Evolutionary conservation across 257 asterid genomes (phyloP).

Genomic region (Solanum dulcamara): DNA sequence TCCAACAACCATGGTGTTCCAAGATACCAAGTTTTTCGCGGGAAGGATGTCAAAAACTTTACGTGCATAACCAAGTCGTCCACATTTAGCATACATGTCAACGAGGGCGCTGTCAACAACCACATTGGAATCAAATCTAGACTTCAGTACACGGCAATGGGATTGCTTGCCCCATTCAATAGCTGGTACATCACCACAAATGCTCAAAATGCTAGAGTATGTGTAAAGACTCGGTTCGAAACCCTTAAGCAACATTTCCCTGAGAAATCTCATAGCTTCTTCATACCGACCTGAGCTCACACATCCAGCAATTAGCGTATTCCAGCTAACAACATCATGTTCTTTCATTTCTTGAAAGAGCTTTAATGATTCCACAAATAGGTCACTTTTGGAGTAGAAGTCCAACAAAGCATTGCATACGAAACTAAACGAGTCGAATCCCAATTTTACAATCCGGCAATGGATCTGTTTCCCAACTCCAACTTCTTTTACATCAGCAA

Average conservation of each 20-base stretch:
- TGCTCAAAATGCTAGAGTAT: constrained; percentile 52
- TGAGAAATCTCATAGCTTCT: constrained; percentile 28
- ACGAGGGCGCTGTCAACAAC: constrained; percentile 65
- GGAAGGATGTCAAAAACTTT: constrained; percentile 49
- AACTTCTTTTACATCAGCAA: constrained; percentile 28
- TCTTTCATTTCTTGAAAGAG: constrained; percentile 32
- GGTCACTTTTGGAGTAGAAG: constrained; percentile 39
- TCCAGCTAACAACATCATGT: constrained; percentile 62
- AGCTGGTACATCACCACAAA: constrained; percentile 69
- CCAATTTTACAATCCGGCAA: constrained; percentile 37
- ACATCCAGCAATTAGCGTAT: constrained; percentile 52
- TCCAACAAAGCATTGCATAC: constrained; percentile 49
- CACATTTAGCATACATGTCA: constrained; percentile 81
- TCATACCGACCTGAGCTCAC: constrained; percentile 18
- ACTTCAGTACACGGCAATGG: constrained; percentile 48
- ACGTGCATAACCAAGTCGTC: constrained; percentile 40
- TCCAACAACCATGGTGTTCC: constrained; percentile 74
- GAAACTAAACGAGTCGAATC: constrained; percentile 39
- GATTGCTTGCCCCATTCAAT: constrained; percentile 74
- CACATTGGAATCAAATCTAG: constrained; percentile 45
- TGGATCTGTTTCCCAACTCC: constrained; percentile 52
- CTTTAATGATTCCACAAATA: constrained; percentile 33
- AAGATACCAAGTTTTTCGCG: constrained; percentile 43
- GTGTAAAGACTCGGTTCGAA: constrained; percentile 48
- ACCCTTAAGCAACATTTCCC: constrained; percentile 33